Conservation (phyloP, 140 eudicot species). For the Senecio squalidus region DNA sequence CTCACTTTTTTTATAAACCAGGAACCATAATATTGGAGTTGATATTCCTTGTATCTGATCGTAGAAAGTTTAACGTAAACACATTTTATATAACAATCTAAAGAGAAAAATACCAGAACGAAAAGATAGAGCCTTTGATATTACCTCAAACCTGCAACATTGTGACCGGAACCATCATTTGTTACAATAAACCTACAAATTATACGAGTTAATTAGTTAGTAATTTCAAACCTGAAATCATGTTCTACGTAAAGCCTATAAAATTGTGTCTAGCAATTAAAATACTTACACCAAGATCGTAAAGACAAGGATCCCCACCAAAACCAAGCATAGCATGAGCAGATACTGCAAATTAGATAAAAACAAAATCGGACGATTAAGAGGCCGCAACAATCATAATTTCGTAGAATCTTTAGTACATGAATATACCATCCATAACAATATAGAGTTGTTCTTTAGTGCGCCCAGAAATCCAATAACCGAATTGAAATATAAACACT, state of each 20-base stretch:
- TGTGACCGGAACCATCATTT: conserved; percentile 83
- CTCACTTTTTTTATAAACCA: conserved; percentile 74
- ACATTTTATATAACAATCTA: neutral
- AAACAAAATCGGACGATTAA: no score
- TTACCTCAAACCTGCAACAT: conserved; percentile 71
- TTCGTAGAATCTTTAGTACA: no score
- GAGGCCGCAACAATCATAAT: no score
- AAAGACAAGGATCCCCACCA: conserved; percentile 80
- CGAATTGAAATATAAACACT: no score
- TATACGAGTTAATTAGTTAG: neutral
- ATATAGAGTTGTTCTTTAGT: no score
- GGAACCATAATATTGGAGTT: conserved; percentile 82
- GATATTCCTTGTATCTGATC: conserved; percentile 84
- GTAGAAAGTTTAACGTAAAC: conserved; percentile 11
- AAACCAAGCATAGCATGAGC: conserved; percentile 60
- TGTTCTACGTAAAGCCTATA: no score
- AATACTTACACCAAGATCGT: conserved; percentile 74
- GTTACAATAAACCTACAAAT: conserved; percentile 31
- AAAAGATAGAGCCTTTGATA: neutral
- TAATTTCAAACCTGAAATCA: no score
- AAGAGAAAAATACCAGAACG: neutral
- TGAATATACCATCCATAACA: no score
- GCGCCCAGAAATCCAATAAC: no score
- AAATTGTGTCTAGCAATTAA: neutral
- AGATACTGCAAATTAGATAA: conserved; percentile 56